These are phyloP conservation scores for Podospora tetraspora DNA, from an alignment of 495 filamentous ascomycete genomes.

Conservation along the genomic window DNA sequence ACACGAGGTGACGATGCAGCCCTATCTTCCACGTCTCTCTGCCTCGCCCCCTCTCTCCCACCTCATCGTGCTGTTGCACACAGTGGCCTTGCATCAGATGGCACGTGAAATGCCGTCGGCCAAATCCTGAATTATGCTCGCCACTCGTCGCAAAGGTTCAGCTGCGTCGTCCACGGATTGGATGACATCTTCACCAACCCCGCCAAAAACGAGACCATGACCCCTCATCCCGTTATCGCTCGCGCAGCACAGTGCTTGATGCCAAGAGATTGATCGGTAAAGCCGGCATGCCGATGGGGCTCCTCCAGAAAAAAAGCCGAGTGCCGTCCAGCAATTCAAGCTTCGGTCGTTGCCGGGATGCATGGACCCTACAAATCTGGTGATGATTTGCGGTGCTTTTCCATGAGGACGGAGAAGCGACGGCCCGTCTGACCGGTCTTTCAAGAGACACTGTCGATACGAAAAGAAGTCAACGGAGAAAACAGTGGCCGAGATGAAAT, in stretches of 20 bases:
- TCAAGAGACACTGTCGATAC: background rate
- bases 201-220: background rate
- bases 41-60: background rate
- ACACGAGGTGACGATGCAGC: background rate
- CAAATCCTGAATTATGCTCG: background rate
- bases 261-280: background rate
- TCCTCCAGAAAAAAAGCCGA: constrained; percentile 1
- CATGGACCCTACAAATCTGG: background rate
- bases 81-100: background rate
- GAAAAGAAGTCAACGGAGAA: background rate
- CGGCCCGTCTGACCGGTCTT: too few species aligned
- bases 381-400: too few species aligned
- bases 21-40: background rate
- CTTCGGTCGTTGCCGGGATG: background rate
- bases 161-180: background rate
- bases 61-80: background rate
- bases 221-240: background rate
- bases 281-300: background rate
- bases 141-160: background rate
- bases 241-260: background rate
- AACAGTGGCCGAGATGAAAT: background rate
- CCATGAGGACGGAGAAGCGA: too few species aligned
- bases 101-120: background rate
- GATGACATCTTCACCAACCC: background rate
- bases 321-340: background rate